Evolutionary conservation across 2,329 filamentous ascomycete genomes (phyloP).

Genomic region (Venturia effusa): DNA sequence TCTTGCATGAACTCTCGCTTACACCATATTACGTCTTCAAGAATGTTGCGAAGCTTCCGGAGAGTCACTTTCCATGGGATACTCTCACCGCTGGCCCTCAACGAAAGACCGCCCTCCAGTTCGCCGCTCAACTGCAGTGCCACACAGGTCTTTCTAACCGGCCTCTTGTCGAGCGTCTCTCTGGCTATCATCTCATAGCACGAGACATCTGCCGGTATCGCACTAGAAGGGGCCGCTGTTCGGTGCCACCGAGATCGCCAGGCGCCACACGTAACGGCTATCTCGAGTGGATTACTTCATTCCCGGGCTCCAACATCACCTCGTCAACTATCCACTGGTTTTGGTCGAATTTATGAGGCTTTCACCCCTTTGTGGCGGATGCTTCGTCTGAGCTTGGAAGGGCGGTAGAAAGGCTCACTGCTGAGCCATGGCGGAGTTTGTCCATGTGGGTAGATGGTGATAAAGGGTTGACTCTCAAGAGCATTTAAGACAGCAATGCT

Average conservation of each 20-base stretch:
- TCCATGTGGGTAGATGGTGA: neutral
- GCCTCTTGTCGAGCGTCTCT: neutral
- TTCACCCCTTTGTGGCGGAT: neutral
- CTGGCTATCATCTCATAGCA: neutral
- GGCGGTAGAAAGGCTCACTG: neutral
- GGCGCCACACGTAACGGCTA: neutral
- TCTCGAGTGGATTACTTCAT: neutral
- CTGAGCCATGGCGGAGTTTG: neutral
- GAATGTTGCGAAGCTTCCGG: neutral
- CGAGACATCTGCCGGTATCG: neutral
- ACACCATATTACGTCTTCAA: neutral
- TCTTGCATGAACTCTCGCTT: neutral
- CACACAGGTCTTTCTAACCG: neutral
- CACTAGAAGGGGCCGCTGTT: neutral
- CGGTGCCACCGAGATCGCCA: neutral
- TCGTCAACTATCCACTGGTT: neutral
- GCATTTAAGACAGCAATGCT: neutral
- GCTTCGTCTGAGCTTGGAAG: neutral
- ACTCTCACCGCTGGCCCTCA: neutral
- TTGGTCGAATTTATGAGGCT: neutral
- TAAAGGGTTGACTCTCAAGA: neutral
- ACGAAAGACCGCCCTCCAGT: neutral
- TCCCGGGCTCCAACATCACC: neutral
- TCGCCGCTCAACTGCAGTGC: neutral
- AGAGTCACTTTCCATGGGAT: too few species aligned